Evolutionary conservation across 2,329 filamentous ascomycete species (phyloP).

Genomic region (Alternaria ethzedia): DNA sequence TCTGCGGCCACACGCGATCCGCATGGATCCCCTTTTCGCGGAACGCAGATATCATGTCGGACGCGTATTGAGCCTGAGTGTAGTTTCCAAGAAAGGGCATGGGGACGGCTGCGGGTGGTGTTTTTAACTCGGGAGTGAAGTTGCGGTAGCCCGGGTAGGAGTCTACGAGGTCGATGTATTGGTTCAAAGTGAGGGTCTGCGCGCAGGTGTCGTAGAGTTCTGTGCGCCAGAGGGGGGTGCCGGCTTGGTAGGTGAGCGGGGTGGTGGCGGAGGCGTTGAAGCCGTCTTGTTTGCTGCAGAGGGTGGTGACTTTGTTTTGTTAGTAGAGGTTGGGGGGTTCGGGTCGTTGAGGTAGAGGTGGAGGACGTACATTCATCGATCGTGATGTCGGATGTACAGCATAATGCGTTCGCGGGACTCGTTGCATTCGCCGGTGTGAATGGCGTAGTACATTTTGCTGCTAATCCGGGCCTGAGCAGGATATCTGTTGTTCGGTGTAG

Average conservation of each 20-base stretch:
- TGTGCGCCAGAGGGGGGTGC: constrained; percentile 65
- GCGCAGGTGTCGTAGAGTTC: constrained; percentile 68
- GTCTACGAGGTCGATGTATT: constrained; percentile 66
- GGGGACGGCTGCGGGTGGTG: constrained; percentile 56
- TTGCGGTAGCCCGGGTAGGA: constrained; percentile 58
- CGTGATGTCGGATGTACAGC: constrained; percentile 27
- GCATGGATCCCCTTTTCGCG: constrained; percentile 43
- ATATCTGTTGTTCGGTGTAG: constrained; percentile 74
- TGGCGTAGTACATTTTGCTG: constrained; percentile 67
- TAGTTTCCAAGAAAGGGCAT: constrained; percentile 69
- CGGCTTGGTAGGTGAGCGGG: constrained; percentile 60
- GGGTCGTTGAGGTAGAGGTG: no score
- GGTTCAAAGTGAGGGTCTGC: constrained; percentile 62
- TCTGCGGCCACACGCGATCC: constrained; percentile 60
- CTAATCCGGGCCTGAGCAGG: constrained; percentile 65
- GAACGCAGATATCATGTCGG: constrained; percentile 61
- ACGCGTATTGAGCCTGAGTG: constrained; percentile 67
- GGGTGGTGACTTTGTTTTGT: constrained; percentile 6
- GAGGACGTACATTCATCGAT: constrained; percentile 17
- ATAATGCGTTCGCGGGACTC: constrained; percentile 20
- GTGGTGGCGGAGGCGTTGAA: constrained; percentile 67
- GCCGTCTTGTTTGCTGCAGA: constrained; percentile 45
- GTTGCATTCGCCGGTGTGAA: constrained; percentile 61
- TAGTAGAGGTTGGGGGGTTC: no score
- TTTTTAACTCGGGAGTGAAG: constrained; percentile 72